These are phyloP conservation scores for Apiospora marii DNA, from an alignment of 2,329 filamentous ascomycete species.

Conservation along the genomic window DNA sequence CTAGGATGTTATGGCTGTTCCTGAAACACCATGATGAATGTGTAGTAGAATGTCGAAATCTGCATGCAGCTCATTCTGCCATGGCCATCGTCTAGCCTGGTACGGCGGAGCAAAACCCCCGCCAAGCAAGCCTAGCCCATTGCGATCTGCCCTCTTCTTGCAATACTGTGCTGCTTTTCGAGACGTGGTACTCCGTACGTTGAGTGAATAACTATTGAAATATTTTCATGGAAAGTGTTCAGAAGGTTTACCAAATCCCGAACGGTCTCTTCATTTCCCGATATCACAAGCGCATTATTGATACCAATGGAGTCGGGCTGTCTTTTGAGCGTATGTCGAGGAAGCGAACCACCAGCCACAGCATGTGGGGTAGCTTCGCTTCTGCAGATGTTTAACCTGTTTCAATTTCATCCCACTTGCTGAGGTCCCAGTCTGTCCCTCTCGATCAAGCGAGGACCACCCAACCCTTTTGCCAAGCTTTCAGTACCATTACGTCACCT, in stretches of 20 bases:
- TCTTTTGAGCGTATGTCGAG: background rate
- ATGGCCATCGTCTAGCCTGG: background rate
- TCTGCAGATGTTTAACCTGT: background rate
- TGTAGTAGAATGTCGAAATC: background rate
- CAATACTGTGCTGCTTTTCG: background rate
- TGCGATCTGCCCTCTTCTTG: background rate
- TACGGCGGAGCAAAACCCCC: background rate
- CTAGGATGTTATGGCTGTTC: background rate
- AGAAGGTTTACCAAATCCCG: background rate
- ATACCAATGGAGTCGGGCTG: background rate
- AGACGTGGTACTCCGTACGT: background rate
- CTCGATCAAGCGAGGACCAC: background rate
- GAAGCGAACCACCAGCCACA: background rate
- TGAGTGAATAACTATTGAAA: background rate
- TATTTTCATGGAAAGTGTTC: background rate
- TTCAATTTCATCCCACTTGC: background rate
- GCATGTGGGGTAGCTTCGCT: background rate
- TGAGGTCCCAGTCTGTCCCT: background rate
- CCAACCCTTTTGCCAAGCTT: constrained; percentile 11
- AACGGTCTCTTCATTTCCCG: background rate
- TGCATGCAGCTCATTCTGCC: background rate
- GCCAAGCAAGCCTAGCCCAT: background rate
- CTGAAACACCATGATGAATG: background rate
- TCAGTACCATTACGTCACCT: background rate
- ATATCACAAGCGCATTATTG: background rate